A percentile compares a stretch with the other conserved stretches of the same genome.
phyloP scores from a whole-genome alignment of 768 basidiomycete species.

The Vararia minispora region DNA sequence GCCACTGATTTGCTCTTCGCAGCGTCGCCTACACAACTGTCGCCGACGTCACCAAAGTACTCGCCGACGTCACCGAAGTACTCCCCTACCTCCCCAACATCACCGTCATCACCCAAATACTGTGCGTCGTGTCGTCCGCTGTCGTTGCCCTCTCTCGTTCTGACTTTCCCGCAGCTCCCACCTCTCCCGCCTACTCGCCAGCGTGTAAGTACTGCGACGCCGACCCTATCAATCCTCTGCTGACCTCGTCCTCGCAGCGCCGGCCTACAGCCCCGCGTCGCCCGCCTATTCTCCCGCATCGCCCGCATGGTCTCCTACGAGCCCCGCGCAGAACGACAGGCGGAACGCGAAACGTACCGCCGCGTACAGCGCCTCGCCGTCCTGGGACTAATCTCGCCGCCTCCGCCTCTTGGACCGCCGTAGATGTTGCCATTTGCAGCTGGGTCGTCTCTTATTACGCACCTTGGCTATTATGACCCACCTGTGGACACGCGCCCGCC shows the following conservation, averaged over 20 bases:
- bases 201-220: slow-evolving; percentile 48
- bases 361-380: slow-evolving; percentile 38
- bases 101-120: slow-evolving; percentile 87
- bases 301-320: slow-evolving; percentile 74
- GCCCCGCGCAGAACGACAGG: slow-evolving; percentile 50
- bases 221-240: slow-evolving; percentile 4
- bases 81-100: slow-evolving; percentile 90
- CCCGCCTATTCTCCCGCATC: slow-evolving; percentile 83
- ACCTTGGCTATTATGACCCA: neutral
- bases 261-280: slow-evolving; percentile 75
- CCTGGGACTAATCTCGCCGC: slow-evolving; percentile 33
- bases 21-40: slow-evolving; percentile 74
- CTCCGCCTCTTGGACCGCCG: no score
- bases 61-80: slow-evolving; percentile 90
- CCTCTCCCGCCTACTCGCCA: slow-evolving; percentile 81
- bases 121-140: slow-evolving; percentile 37
- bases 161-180: slow-evolving; percentile 45
- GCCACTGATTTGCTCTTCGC: no score
- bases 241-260: slow-evolving; percentile 33
- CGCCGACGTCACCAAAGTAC: slow-evolving; percentile 86
- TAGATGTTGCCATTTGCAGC: no score
- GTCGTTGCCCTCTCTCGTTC: slow-evolving; percentile 3
- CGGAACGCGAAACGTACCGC: slow-evolving; percentile 24
- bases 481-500: neutral
- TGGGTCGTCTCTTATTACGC: no score